Evolutionary conservation across 2,329 filamentous ascomycete genomes (phyloP), one percentile per base, ranked within the genome.

Genomic region (Pseudogymnoascus verrucosus): DNA sequence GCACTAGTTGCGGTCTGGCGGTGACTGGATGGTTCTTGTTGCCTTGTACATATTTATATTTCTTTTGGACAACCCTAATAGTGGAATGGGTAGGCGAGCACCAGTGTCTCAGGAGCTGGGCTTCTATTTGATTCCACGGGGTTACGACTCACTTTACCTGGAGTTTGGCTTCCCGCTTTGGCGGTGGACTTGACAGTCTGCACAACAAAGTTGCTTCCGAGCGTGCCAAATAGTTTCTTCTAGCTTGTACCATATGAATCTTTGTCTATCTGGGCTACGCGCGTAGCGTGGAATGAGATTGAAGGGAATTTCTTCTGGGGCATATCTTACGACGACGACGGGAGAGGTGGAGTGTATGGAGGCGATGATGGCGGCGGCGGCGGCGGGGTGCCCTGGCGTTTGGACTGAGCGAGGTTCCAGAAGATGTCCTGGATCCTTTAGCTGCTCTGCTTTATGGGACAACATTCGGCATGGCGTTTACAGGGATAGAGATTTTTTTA

Each of bases 21-120:
- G n/a, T 63, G 68, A 64, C 39, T 59, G 61, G 51, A 19, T 47
- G 44, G 34, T 63, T 61, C 40, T 64, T 67, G 69, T 65, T 63
- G 65, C 65, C 68, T 69, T 74, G 72, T 73, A 74, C 64, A 73
- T 74, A 74, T 69, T 71, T 68, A 63, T 63, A 69, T 71, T 66
- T 64, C 65, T 64, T 66, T 39, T 39, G 14, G 28, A 37, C 62
- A 60, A 39, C 34, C 64, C 64, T 64, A 64, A 64, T 66, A 63
- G 62, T 66, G 66, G 64, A 62, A 64, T 65, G 60, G 65, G 66
- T 61, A 59, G 54, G 63, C 42, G 66, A 66, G 63, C 60, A 62
- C 16, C 34, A 68, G 62, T 64, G 65, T 64, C 64, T 65, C 57
- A 62, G 66, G 61, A 62, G 63, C 63, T 62, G 61, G 59, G 65